Conservation (phyloP, 2,329 filamentous ascomycete genomes). For the Pezicula rhizophila region DNA sequence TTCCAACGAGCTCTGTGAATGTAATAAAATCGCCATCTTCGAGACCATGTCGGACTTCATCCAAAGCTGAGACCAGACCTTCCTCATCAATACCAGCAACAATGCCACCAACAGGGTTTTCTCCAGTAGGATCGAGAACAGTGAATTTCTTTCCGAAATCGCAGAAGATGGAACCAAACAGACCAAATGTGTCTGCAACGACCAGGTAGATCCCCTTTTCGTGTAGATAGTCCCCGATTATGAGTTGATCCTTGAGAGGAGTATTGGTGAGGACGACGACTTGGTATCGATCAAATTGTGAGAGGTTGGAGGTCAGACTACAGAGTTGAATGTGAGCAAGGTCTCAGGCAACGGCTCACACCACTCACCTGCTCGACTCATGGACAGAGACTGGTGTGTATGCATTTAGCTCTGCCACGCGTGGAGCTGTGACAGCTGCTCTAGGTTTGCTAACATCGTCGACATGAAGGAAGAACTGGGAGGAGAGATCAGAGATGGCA, state of each 20-base stretch:
- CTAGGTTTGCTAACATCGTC: conserved; percentile 89
- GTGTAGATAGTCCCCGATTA: conserved; percentile 89
- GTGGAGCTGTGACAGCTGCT: conserved; percentile 78
- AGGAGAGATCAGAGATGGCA: conserved; percentile 81
- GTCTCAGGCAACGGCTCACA: not conserved
- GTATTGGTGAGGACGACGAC: conserved; percentile 86
- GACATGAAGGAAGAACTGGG: conserved; percentile 90
- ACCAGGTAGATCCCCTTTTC: conserved; percentile 88
- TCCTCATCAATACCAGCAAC: conserved; percentile 85
- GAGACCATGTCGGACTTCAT: conserved; percentile 90
- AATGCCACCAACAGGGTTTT: conserved; percentile 81
- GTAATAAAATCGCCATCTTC: conserved; percentile 96
- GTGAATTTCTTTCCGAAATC: conserved; percentile 96
- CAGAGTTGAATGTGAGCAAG: conserved; percentile 17
- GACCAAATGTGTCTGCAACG: conserved; percentile 80
- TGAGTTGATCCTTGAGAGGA: conserved; percentile 71
- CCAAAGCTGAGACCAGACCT: conserved; percentile 84
- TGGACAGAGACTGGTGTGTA: conserved; percentile 89
- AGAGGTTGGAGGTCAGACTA: conserved; percentile 69
- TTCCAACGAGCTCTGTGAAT: conserved; percentile 86
- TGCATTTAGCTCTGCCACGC: conserved; percentile 89
- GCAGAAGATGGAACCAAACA: conserved; percentile 94
- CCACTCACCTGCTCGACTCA: conserved; percentile 44
- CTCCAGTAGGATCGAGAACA: conserved; percentile 82
- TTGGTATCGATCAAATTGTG: conserved; percentile 84